Conservation (phyloP, 2,329 filamentous ascomycete genomes). For the Botryotinia calthae region DNA sequence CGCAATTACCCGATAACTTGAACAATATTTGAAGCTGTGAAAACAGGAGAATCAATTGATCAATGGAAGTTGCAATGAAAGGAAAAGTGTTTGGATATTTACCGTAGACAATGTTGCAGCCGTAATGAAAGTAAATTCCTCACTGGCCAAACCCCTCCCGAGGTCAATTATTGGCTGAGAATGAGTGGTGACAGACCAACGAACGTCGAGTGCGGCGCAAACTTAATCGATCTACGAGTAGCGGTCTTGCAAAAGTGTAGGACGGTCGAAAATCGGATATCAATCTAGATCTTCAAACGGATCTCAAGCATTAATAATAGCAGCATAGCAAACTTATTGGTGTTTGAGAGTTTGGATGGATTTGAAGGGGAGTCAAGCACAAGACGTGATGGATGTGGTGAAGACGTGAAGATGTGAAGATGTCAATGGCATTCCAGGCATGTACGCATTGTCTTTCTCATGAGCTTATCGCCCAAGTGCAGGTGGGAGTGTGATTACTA, state of each 20-base stretch:
- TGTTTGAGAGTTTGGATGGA: background rate
- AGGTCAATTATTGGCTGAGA: constrained; percentile 12
- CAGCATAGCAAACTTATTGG: background rate
- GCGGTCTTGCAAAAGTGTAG: background rate
- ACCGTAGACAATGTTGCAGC: background rate
- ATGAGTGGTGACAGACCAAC: background rate
- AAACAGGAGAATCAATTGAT: constrained; percentile 5
- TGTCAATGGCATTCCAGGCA: background rate
- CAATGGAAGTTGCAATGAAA: background rate
- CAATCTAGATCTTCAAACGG: background rate
- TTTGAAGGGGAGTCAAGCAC: background rate
- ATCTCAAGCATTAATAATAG: background rate
- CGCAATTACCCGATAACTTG: background rate
- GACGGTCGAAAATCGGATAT: background rate
- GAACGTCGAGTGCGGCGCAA: background rate
- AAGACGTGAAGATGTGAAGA: background rate
- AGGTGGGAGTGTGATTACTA: background rate
- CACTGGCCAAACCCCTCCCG: constrained; percentile 7
- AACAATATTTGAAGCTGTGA: background rate
- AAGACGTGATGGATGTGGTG: background rate
- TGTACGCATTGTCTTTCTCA: background rate
- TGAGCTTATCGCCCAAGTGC: background rate
- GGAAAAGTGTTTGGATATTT: background rate
- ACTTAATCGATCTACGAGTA: background rate
- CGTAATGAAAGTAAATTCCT: constrained; percentile 9